Conservation (phyloP, 345 rosid genomes). For the Turritis glabra region DNA sequence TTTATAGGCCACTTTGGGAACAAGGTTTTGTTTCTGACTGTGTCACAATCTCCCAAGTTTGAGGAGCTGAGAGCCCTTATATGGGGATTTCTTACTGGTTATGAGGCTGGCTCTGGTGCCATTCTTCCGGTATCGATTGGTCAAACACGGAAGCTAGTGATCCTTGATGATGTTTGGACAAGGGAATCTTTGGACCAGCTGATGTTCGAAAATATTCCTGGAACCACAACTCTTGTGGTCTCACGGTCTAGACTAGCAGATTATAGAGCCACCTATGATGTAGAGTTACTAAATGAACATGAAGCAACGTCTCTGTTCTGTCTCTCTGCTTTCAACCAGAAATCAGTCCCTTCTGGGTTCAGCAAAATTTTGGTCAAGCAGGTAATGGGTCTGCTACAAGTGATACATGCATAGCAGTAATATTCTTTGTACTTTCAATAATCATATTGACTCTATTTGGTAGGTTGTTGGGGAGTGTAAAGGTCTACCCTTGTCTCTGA, state of each 20-base stretch:
- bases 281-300: constrained; percentile 58
- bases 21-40: constrained; percentile 61
- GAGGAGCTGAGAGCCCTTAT: constrained; percentile 50
- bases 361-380: constrained; percentile 65
- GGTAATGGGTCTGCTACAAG: constrained; percentile 43
- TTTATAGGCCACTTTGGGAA: constrained; percentile 52
- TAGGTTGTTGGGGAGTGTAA: constrained; percentile 82
- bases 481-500: constrained; percentile 90
- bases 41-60: constrained; percentile 79
- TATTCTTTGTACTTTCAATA: neutral
- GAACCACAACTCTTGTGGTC: constrained; percentile 75
- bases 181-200: constrained; percentile 58
- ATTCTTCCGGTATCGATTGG: constrained; percentile 39
- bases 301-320: constrained; percentile 80
- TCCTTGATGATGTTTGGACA: constrained; percentile 92
- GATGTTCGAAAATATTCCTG: constrained; percentile 41
- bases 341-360: constrained; percentile 54
- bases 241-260: constrained; percentile 65
- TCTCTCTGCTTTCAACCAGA: constrained; percentile 67
- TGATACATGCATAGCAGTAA: neutral
- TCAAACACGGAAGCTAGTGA: constrained; percentile 48
- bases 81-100: constrained; percentile 48
- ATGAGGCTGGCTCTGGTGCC: constrained; percentile 30
- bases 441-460: constrained; percentile 21
- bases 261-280: constrained; percentile 45